These are phyloP conservation scores for Solanum ossicruentum DNA, from an alignment of 257 asterid species.

Conservation along the genomic window DNA sequence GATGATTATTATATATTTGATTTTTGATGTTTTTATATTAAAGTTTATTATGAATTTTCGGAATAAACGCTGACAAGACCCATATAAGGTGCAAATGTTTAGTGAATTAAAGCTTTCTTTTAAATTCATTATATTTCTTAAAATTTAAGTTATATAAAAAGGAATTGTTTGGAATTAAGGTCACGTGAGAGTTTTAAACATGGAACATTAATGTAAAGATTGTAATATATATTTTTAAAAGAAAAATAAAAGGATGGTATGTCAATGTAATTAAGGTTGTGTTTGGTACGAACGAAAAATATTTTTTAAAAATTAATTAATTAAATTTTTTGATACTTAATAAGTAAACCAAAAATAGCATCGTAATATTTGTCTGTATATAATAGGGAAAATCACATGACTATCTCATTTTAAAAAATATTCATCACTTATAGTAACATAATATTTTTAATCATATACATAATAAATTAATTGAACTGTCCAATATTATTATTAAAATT, in stretches of 20 bases:
- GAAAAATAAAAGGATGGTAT: not conserved
- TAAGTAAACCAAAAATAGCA: not conserved
- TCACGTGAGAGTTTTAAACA: not conserved
- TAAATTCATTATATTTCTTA: not conserved
- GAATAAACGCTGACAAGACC: not conserved
- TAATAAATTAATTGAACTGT: no score
- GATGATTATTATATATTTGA: not conserved
- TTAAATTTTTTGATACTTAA: not conserved
- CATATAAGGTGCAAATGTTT: not conserved
- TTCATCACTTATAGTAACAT: no score
- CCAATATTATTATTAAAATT: no score
- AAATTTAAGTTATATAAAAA: not conserved
- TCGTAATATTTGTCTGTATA: not conserved
- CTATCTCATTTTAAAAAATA: no score
- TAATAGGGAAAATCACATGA: not conserved
- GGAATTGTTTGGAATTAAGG: not conserved
- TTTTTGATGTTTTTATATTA: not conserved
- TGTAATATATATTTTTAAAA: not conserved
- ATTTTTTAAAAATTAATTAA: not conserved
- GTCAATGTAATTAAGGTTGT: not conserved
- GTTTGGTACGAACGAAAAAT: not conserved
- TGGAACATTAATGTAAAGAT: not conserved
- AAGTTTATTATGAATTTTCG: not conserved
- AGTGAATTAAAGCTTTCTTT: not conserved
- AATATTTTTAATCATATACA: no score